Evolutionary conservation across 805 yeast genomes (phyloP), one percentile per base, ranked within the genome.

Genomic region (Saccharomycopsis sp.): DNA sequence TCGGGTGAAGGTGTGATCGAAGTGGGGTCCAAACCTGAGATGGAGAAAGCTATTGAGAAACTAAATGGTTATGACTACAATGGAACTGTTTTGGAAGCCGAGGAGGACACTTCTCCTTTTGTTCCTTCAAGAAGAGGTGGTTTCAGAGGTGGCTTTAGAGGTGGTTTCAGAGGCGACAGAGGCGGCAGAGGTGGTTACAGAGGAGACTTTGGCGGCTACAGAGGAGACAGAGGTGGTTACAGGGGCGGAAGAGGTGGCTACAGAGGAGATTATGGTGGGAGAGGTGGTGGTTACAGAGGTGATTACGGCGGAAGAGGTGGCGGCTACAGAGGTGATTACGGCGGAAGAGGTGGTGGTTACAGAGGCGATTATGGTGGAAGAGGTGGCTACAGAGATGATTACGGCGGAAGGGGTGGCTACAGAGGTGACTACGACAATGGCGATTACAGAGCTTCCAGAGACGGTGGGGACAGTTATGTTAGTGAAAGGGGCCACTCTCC

Each of bases 51-150:
- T 34, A 63, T 89, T 52, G 74, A 75, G 43, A 74, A 78, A 56
- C 69, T 84, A 54, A 84, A 84, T 60, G 78, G 75, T 51, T 66
- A 74, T 46, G 80, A 81, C 46, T 76, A 71, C 64, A 78, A 78
- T 57, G 92, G 92, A 53, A 59, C 76, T 39, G 65, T 30, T 15
- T 21, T 47, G 19, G 42, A 41, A 27, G 50, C 48, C n/a, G 29
- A 35, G 49, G 56, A 49, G 61, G 63, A 49, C 60, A 67, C 36
- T 57, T 52, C 51, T 54, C 60, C 45, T 57, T 59, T 39, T 59
- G 55, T 16, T 48, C 50, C 47, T 45, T 52, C 32, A 48, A 50
- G 36, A 39, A 53, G 62, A 36, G 57, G 63, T 37, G 63, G 61
- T 18, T 52, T 30, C 52, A 46, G 54, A 39, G 53, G 53, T 23